Percentiles rank a stretch among this genome's conserved stretches.
phyloP scores from a whole-genome alignment of 495 filamentous ascomycete species.

The Schizothecium vesticola region DNA sequence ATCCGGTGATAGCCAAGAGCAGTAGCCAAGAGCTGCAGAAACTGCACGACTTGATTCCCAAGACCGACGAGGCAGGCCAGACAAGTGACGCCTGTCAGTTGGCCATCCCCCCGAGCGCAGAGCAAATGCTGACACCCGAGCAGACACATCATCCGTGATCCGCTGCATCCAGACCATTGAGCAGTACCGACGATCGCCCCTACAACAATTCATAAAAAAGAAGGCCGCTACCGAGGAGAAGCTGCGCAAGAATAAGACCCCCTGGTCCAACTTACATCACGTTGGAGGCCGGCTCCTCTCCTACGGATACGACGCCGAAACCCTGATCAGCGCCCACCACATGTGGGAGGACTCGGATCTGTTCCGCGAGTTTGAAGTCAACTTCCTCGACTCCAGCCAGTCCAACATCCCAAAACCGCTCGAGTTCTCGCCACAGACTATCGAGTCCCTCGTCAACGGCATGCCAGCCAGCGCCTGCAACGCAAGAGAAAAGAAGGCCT shows the following conservation, averaged over 20 bases:
- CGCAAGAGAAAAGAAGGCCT: not conserved
- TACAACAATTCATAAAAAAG: not conserved
- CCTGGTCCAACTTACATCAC: constrained; percentile 7
- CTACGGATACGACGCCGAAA: constrained; percentile 1
- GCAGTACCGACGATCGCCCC: not conserved
- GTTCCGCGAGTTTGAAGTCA: not conserved
- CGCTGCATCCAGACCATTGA: not conserved
- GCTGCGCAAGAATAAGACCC: not conserved
- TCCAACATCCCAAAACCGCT: not conserved
- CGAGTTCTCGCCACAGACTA: not conserved
- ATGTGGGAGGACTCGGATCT: constrained; percentile 1
- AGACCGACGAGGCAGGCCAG: not conserved
- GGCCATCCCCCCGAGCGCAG: not conserved
- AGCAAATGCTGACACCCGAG: not conserved
- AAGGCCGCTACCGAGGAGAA: not conserved
- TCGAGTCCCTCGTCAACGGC: not conserved
- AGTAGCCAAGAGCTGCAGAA: not conserved
- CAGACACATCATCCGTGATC: not conserved
- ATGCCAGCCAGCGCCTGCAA: not conserved
- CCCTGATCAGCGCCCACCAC: not conserved
- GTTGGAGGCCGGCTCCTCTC: not conserved
- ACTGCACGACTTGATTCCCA: not conserved
- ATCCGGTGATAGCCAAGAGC: not conserved
- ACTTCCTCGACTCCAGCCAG: not conserved
- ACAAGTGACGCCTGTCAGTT: not conserved